These are phyloP conservation scores for Ensete ventricosum DNA, from an alignment of 176 grass and related monocot species.

Conservation along the genomic window DNA sequence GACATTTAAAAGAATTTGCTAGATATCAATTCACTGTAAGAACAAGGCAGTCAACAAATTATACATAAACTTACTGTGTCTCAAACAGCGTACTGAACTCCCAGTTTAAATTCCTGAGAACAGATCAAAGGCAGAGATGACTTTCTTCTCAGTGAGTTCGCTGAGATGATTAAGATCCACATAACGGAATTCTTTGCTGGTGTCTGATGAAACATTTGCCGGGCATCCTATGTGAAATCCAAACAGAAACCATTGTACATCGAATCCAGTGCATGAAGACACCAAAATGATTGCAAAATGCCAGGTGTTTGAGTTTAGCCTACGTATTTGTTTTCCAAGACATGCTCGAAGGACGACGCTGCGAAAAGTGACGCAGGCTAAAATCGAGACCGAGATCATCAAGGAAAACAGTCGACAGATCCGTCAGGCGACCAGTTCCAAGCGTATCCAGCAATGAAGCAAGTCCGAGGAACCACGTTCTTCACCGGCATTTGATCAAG, in stretches of 20 bases:
- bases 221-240: conserved; percentile 21
- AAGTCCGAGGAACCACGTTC: conserved; percentile 60
- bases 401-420: conserved; percentile 33
- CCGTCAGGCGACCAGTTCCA: conserved; percentile 23
- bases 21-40: conserved; percentile 28
- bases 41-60: conserved; percentile 45
- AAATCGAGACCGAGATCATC: conserved; percentile 35
- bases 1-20: conserved; percentile 43
- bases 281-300: conserved; percentile 33
- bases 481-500: conserved; percentile 44
- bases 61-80: conserved; percentile 50
- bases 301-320: conserved; percentile 39
- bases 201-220: conserved; percentile 33
- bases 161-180: conserved; percentile 65
- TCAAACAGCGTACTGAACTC: conserved; percentile 18
- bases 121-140: conserved; percentile 28
- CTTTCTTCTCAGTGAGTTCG: conserved; percentile 54
- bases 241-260: conserved; percentile 50
- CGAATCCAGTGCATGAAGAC: conserved; percentile 50
- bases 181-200: conserved; percentile 39
- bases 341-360: conserved; percentile 41
- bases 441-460: conserved; percentile 43
- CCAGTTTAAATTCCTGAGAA: conserved; percentile 41
- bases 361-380: conserved; percentile 52
- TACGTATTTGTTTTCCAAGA: conserved; percentile 50